Base-by-base conservation (phyloP, 805 yeast species). In the Lipomyces mesembrius region DNA sequence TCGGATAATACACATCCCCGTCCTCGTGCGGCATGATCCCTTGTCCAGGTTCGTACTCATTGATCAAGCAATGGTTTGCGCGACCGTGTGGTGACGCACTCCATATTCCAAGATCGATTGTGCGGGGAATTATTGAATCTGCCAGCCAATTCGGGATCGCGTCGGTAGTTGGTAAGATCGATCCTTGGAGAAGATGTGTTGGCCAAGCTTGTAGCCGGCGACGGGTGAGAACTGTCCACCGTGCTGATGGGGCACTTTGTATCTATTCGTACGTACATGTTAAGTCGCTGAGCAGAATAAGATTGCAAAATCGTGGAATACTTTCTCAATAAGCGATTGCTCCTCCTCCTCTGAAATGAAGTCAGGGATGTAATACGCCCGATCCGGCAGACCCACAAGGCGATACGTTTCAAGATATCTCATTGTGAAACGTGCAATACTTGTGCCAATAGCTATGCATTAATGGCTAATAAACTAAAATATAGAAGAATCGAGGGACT, bases 21-120 rank as follows among this genome's bases (percentile, higher is more conserved):
- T 68, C 71, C 54, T 68, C 70, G 43, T 68, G 71, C 1, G 71
- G 71, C 70, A 68, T 66, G 63, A 68, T 68, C 9, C 71, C 71
- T 49, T 68, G 65, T 35, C 71, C 71, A 12, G 71, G 71, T 54
- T 57, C 62, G 39, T 68, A 68, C 49, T 54, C 39, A 55, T 68
- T 68, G 29, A 68, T 58, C 20, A 68, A 52, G 39, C 70, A 66
- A 39, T 68, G 71, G 59, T 68, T 68, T 27, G 71, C 59, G 8
- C 57, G 35, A 9, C 35, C 35, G 49, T 68, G 71, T 14, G 70
- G 67, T n/a, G 59, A 43, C 9, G 52, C 60, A 17, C 9, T 32
- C 71, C 71, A 68, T 34, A 68, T 59, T 2, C 70, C 70, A 8
- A 63, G 61, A 22, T 61, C 55, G 2, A 25, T 39, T 67, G 67